phyloP scores from a whole-genome alignment of 1,284 basidiomycete genomes.

The Cryptococcus depauperatus region DNA sequence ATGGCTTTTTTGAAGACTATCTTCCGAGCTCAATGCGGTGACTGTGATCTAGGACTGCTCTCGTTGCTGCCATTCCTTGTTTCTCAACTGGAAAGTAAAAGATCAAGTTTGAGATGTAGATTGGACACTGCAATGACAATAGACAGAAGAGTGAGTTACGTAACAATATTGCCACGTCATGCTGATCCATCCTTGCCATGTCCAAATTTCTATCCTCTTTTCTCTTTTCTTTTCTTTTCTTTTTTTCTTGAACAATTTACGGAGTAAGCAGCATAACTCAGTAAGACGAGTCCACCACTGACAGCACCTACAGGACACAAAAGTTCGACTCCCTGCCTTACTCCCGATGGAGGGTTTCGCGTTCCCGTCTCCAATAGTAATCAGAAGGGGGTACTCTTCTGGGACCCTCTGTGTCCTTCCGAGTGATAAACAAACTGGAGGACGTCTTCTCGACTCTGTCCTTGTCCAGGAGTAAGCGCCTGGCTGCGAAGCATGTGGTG shows the following conservation, averaged over 20 bases:
- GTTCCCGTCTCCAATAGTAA: conserved; percentile 45
- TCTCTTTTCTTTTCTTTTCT: conserved; percentile 3
- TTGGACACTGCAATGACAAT: neutral
- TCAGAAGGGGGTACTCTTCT: neutral
- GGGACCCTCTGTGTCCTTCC: conserved; percentile 13
- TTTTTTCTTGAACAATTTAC: conserved; percentile 13
- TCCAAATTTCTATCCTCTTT: too few species aligned
- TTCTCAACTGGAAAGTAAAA: too few species aligned
- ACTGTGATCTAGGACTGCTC: too few species aligned
- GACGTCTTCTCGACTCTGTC: conserved; percentile 5
- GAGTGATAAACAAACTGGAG: conserved; percentile 34
- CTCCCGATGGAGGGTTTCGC: conserved; percentile 42
- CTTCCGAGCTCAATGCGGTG: too few species aligned
- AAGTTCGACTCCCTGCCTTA: conserved; percentile 43
- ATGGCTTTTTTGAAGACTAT: too few species aligned
- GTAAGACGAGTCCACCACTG: neutral
- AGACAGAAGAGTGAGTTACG: too few species aligned
- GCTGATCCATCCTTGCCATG: conserved; percentile 1
- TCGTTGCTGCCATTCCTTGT: too few species aligned
- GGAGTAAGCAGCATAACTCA: conserved; percentile 21
- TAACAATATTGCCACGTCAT: conserved; percentile 6
- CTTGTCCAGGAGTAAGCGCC: conserved; percentile 15
- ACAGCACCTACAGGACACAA: conserved; percentile 27
- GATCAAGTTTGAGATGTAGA: too few species aligned
- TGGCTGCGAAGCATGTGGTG: conserved; percentile 14